Percentiles rank a stretch among this genome's conserved stretches.
phyloP scores from a whole-genome alignment of 2,329 filamentous ascomycete species.

The Cladophialophora psammophila region DNA sequence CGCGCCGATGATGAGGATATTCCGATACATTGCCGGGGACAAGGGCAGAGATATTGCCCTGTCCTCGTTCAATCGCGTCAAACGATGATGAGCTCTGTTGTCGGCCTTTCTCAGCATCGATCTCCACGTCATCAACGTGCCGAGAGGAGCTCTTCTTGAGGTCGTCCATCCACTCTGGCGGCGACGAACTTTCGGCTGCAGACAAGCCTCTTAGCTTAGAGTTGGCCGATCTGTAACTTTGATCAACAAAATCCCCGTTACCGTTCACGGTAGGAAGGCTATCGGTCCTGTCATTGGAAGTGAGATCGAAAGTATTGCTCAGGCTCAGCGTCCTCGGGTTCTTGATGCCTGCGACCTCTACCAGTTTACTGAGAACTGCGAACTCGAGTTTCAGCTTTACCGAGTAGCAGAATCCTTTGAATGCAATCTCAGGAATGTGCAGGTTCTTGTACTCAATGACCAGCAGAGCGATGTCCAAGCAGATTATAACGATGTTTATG shows the following conservation, averaged over 20 bases:
- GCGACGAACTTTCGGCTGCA: constrained; percentile 5
- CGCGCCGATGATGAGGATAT: constrained; percentile 6
- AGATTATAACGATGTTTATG: constrained; percentile 58
- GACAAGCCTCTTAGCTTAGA: not conserved
- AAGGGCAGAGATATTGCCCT: constrained; percentile 10
- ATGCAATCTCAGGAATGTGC: constrained; percentile 55
- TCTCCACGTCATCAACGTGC: constrained; percentile 12
- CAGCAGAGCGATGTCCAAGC: constrained; percentile 55
- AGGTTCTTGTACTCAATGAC: constrained; percentile 52
- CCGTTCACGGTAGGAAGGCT: not conserved
- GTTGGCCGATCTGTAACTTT: not conserved
- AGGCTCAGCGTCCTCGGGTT: constrained; percentile 11
- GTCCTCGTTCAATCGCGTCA: not conserved
- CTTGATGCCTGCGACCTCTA: constrained; percentile 38
- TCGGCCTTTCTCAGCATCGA: constrained; percentile 4
- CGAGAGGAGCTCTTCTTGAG: constrained; percentile 15
- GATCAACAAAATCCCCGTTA: constrained; percentile 12
- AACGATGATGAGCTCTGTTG: constrained; percentile 3
- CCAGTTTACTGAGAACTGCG: constrained; percentile 55
- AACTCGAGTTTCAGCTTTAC: constrained; percentile 59
- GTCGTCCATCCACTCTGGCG: constrained; percentile 24
- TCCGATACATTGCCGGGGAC: constrained; percentile 13
- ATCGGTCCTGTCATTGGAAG: constrained; percentile 4
- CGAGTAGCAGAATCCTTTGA: constrained; percentile 57
- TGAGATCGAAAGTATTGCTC: constrained; percentile 3